Base-by-base conservation (phyloP, 441 rosid genomes). In the Cnidoscolus chayamansa region DNA sequence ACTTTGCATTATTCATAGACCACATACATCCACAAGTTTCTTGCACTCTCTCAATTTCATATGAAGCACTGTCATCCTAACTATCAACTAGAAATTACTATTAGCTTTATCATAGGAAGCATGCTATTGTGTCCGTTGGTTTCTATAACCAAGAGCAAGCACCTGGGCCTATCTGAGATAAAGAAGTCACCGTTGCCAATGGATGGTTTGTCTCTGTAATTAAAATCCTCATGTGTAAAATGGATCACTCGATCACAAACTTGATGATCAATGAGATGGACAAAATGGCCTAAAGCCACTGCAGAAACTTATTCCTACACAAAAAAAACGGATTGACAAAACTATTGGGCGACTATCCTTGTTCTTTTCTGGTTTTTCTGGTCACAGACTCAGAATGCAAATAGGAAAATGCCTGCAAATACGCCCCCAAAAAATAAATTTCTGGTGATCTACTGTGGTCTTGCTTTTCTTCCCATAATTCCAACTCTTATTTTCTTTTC, bases 401-500 rank as follows among this genome's bases (percentile, higher is more conserved):
- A 20, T 43, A 63, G 51, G 31, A 43, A 56, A n/a, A 19, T 19
- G 31, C 31, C 2, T 4, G 8, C 3, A 56, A 19, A 7, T 19
- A 55, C 17, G 0, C 10, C 31, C 60, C 32, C 8, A 10, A 0
- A 56, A 8, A 20, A 19, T 19, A 17, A 56, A 56, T 20, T 20
- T 1, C 10, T 1, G 2, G 11, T 7, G 32, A 56, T 20, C 0
- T 20, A 56, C 10, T 15, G 20, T 56, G 60, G 13, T 56, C 32
- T 1, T 20, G 45, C 1, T 43, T 63, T 9, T 63, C 19, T 37
- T 10, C 16, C 51, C 7, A 1, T 25, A 50, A 13, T 15, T 58
- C 73, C 19, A 11, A 47, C 20, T 19, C 43, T 19, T 69, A 10
- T 51, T 62, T 62, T 62, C 13, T 56, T 25, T n/a, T 35, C 70